A percentile compares a stretch with the other conserved stretches of the same genome.
Conservation (phyloP, 805 yeast genomes). For the Kluyveromyces starmeri region DNA sequence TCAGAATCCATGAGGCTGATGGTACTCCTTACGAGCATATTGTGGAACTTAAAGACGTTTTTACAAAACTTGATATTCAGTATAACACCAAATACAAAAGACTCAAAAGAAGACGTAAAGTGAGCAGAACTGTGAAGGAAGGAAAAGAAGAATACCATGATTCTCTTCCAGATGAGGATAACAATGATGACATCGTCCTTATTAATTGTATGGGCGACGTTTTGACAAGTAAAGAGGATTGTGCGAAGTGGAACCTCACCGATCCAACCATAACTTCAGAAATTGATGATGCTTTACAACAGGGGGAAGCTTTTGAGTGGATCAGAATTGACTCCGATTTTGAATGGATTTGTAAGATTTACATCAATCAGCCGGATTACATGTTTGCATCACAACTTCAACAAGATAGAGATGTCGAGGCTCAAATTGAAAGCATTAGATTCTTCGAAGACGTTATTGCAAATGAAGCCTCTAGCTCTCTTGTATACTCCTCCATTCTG, state of each 20-base stretch:
- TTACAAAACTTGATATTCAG: slow-evolving; percentile 84
- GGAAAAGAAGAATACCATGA: slow-evolving; percentile 7
- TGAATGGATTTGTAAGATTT: slow-evolving; percentile 86
- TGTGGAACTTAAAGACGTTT: slow-evolving; percentile 77
- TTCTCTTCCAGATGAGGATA: slow-evolving; percentile 12
- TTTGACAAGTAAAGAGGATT: slow-evolving; percentile 49
- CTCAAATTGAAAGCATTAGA: slow-evolving; percentile 76
- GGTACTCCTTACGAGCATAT: slow-evolving; percentile 98
- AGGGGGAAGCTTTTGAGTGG: slow-evolving; percentile 93
- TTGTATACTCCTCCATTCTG: slow-evolving; percentile 65
- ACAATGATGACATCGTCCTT: slow-evolving; percentile 32
- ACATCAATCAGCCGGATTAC: slow-evolving; percentile 83
- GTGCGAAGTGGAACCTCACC: slow-evolving; percentile 59
- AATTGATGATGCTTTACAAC: slow-evolving; percentile 24
- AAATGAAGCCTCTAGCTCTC: slow-evolving; percentile 39
- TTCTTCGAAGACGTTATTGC: slow-evolving; percentile 49
- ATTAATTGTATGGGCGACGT: slow-evolving; percentile 71
- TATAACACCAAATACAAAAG: slow-evolving; percentile 91
- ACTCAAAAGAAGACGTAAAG: slow-evolving; percentile 49
- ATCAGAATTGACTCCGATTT: slow-evolving; percentile 93
- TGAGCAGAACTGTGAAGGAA: slow-evolving; percentile 36
- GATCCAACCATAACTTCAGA: slow-evolving; percentile 53
- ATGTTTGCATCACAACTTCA: slow-evolving; percentile 92
- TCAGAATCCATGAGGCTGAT: slow-evolving; percentile 94
- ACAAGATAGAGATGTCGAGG: slow-evolving; percentile 93